Evolutionary conservation across 2,329 filamentous ascomycete genomes (phyloP).

Genomic region (Fusarium sp.): DNA sequence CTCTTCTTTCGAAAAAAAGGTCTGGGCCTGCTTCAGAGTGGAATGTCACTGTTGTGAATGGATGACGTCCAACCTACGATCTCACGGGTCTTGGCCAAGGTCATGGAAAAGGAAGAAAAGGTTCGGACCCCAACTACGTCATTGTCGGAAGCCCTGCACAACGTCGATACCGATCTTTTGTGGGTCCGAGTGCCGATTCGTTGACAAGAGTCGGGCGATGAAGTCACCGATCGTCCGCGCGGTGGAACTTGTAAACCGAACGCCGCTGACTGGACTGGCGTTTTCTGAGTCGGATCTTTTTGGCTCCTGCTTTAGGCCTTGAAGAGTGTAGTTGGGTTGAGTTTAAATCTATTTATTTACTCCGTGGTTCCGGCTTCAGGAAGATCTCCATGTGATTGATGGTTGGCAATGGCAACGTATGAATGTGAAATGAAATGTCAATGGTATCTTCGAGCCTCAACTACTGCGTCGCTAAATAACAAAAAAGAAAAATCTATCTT

Average conservation of each 20-base stretch:
- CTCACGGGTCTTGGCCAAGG: constrained; percentile 18
- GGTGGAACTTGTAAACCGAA: neutral
- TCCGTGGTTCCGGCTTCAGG: neutral
- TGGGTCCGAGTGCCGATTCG: neutral
- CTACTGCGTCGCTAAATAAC: neutral
- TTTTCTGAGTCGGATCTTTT: neutral
- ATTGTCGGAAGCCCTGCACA: constrained; percentile 11
- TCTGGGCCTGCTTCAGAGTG: neutral
- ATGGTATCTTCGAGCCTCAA: neutral
- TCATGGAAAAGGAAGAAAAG: constrained; percentile 7
- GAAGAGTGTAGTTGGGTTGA: neutral
- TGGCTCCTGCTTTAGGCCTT: constrained; percentile 1
- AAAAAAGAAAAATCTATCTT: neutral
- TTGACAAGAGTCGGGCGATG: constrained; percentile 5
- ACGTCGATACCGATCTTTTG: neutral
- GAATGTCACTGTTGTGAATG: constrained; percentile 19
- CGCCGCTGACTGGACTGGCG: neutral
- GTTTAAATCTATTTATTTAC: constrained; percentile 16
- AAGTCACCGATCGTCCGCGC: constrained; percentile 37
- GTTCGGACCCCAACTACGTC: constrained; percentile 28
- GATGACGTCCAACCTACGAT: constrained; percentile 28
- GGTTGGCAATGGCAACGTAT: neutral
- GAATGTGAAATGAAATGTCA: neutral
- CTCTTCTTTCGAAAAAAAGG: no score
- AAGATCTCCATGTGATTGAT: neutral